Evolutionary conservation across 345 rosid genomes (phyloP).

Genomic region (Gossypium turneri): DNA sequence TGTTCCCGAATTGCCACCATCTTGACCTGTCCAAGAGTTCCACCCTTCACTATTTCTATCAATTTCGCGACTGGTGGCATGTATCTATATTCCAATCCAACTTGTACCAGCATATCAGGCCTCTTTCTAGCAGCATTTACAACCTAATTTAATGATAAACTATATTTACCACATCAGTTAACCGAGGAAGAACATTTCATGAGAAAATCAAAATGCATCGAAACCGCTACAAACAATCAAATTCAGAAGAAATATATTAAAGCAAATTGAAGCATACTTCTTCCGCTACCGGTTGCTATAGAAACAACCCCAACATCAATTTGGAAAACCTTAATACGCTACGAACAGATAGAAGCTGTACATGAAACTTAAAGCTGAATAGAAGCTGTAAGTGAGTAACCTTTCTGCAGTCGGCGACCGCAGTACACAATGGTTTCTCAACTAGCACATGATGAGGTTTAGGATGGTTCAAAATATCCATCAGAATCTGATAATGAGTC

Average conservation of each 20-base stretch:
- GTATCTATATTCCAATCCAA: slow-evolving; percentile 86
- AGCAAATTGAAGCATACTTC: neutral
- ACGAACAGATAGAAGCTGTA: neutral
- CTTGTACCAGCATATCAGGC: slow-evolving; percentile 82
- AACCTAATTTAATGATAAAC: slow-evolving; percentile 41
- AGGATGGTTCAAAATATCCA: slow-evolving; percentile 71
- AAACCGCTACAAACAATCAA: neutral
- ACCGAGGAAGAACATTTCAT: neutral
- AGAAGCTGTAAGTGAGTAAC: slow-evolving; percentile 22
- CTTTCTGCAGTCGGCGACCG: slow-evolving; percentile 76
- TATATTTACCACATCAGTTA: neutral
- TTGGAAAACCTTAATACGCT: neutral
- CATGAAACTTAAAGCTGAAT: neutral
- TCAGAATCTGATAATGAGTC: slow-evolving; percentile 82
- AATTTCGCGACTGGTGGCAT: slow-evolving; percentile 96
- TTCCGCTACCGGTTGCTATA: neutral
- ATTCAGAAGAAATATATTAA: neutral
- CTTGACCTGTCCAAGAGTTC: slow-evolving; percentile 65
- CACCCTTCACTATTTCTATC: slow-evolving; percentile 63
- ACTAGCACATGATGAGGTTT: slow-evolving; percentile 86
- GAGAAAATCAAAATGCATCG: neutral
- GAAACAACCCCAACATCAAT: neutral
- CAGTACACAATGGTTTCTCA: slow-evolving; percentile 95
- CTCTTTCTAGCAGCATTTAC: slow-evolving; percentile 70
- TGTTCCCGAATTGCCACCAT: slow-evolving; percentile 95